Conservation (phyloP, 2,329 filamentous ascomycete species). For the Penicillium sp. region DNA sequence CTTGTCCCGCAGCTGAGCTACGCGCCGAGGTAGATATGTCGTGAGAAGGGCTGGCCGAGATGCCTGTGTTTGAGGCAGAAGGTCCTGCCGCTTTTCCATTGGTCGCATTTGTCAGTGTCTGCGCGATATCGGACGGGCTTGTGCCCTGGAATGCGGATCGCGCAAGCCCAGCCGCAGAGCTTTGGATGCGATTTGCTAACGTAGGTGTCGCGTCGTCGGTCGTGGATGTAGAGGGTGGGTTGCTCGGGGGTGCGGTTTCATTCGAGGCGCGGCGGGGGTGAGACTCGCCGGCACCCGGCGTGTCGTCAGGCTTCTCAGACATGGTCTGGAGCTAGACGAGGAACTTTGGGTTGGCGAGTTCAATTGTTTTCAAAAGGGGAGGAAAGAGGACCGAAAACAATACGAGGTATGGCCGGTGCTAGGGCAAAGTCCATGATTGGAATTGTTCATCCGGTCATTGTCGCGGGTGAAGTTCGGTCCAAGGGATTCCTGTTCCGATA, state of each 20-base stretch:
- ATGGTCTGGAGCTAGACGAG: constrained; percentile 2
- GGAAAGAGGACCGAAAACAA: not conserved
- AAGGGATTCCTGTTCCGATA: not conserved
- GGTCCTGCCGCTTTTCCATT: constrained; percentile 11
- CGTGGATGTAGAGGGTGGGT: not conserved
- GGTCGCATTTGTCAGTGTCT: constrained; percentile 18
- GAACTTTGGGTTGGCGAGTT: not conserved
- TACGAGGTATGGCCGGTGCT: no score
- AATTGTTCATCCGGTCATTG: no score
- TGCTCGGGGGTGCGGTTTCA: not conserved
- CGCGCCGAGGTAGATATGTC: not conserved
- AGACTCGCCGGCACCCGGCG: constrained; percentile 11
- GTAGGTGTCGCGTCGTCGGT: constrained; percentile 12
- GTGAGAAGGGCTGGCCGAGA: not conserved
- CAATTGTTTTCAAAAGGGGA: no score
- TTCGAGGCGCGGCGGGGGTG: constrained; percentile 2
- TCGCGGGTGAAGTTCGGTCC: constrained; percentile 1
- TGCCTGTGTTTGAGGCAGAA: not conserved
- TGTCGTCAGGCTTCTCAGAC: constrained; percentile 13
- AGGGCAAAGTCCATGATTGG: no score
- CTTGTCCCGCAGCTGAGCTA: not conserved
- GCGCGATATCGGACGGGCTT: constrained; percentile 11
- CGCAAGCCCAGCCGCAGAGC: constrained; percentile 34
- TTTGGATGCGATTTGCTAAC: constrained; percentile 25
- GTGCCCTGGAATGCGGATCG: constrained; percentile 25